A percentile compares a stretch with the other conserved stretches of the same genome.
phyloP scores from a whole-genome alignment of 345 rosid genomes.

The Salix udensis region DNA sequence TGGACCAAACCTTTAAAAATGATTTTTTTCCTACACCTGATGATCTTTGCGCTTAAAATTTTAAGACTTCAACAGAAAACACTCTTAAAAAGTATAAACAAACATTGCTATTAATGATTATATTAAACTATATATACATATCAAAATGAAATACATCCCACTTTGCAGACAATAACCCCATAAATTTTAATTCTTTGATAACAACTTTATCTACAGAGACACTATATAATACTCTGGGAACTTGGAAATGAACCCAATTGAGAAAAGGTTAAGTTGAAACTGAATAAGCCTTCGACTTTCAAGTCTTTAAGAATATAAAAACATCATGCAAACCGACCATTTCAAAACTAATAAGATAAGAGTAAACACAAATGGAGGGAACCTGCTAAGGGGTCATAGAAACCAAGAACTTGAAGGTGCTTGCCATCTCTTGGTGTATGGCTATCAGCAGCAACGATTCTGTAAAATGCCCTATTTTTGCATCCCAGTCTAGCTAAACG shows the following conservation, averaged over 20 bases:
- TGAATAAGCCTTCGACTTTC: background rate
- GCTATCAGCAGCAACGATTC: background rate
- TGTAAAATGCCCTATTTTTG: background rate
- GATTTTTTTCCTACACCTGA: background rate
- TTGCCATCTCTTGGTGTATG: background rate
- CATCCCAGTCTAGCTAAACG: background rate
- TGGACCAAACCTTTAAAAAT: background rate
- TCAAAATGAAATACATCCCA: too few species aligned
- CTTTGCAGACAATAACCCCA: too few species aligned
- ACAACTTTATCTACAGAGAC: too few species aligned
- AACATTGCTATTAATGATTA: background rate
- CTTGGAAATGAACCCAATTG: too few species aligned
- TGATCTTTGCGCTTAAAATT: background rate
- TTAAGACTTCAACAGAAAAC: background rate
- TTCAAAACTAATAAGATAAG: too few species aligned
- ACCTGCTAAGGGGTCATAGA: conserved; percentile 1
- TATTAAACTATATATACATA: too few species aligned
- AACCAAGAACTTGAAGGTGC: background rate
- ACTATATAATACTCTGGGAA: too few species aligned
- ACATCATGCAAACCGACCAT: too few species aligned
- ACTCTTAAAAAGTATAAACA: too few species aligned
- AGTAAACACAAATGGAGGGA: background rate
- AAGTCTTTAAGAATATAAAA: background rate
- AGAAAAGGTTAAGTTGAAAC: too few species aligned
- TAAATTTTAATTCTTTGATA: too few species aligned